A percentile compares a stretch with the other conserved stretches of the same genome.
These are phyloP conservation scores for Erysimum cheiri DNA, from an alignment of 441 rosid species.

Conservation along the genomic window DNA sequence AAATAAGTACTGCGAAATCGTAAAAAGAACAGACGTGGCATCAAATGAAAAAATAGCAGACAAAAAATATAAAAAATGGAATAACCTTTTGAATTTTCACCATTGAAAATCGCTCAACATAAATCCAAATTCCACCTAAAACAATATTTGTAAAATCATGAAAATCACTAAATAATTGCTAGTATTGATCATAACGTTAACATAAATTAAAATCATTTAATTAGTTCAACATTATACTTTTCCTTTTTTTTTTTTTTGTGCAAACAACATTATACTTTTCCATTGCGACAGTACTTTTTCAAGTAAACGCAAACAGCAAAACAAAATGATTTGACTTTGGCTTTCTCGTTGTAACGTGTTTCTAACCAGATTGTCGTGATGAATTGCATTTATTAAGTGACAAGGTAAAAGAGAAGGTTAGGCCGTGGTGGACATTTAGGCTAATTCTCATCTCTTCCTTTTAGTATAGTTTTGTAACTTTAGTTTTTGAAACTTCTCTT, in stretches of 20 bases:
- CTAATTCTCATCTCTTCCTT: too few species aligned
- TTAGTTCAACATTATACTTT: too few species aligned
- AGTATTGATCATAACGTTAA: neutral
- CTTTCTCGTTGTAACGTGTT: slow-evolving; percentile 18
- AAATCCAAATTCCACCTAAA: neutral
- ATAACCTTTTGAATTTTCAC: neutral
- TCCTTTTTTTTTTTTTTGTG: too few species aligned
- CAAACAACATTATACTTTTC: slow-evolving; percentile 7
- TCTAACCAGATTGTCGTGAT: neutral
- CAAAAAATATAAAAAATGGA: neutral
- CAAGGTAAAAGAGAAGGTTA: too few species aligned
- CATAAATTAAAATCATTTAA: neutral
- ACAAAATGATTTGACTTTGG: slow-evolving; percentile 19
- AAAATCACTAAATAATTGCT: neutral
- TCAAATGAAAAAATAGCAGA: neutral
- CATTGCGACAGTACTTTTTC: slow-evolving; percentile 6
- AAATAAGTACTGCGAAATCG: neutral
- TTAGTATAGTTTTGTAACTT: too few species aligned
- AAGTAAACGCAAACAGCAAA: slow-evolving; percentile 27
- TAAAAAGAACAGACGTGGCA: neutral
- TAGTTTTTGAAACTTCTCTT: too few species aligned
- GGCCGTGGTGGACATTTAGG: too few species aligned
- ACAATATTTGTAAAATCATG: neutral
- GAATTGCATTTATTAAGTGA: neutral
- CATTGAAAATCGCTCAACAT: neutral